Conservation (phyloP, 1,284 basidiomycete species). For the Irpex lacteus region DNA sequence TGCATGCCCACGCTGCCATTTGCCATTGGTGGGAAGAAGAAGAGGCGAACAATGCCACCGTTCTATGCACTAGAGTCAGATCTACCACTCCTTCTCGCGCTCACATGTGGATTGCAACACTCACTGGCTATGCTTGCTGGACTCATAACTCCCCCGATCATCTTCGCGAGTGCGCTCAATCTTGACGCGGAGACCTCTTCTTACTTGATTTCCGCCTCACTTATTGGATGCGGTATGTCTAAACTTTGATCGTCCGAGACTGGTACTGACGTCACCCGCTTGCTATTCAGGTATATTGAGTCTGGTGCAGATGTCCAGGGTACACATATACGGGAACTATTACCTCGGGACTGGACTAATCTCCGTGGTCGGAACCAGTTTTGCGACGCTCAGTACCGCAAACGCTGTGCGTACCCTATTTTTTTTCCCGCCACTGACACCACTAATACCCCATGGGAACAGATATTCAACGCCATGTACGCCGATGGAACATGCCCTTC, state of each 20-base stretch:
- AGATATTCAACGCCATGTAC: conserved; percentile 74
- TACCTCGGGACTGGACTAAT: conserved; percentile 79
- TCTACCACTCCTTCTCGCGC: conserved; percentile 66
- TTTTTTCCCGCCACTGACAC: not conserved
- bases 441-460: not conserved
- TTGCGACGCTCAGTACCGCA: conserved; percentile 77
- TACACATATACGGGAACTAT: conserved; percentile 58
- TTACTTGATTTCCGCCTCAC: conserved; percentile 80
- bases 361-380: conserved; percentile 84
- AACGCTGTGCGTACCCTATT: conserved; percentile 47
- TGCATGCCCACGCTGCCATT: conserved; percentile 66
- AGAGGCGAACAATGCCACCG: conserved; percentile 45
- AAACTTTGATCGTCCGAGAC: not conserved
- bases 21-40: conserved; percentile 27
- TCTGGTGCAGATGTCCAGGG: conserved; percentile 71
- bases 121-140: conserved; percentile 82
- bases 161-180: conserved; percentile 65
- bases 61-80: conserved; percentile 74
- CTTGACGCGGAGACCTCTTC: conserved; percentile 57
- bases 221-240: conserved; percentile 69
- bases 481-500: conserved; percentile 75
- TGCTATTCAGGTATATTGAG: conserved; percentile 61
- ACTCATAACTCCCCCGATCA: conserved; percentile 64
- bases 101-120: conserved; percentile 73
- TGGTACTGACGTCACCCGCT: not conserved